phyloP scores from a whole-genome alignment of 192 early-diverging fungal genomes.

The Backusella australiensis region DNA sequence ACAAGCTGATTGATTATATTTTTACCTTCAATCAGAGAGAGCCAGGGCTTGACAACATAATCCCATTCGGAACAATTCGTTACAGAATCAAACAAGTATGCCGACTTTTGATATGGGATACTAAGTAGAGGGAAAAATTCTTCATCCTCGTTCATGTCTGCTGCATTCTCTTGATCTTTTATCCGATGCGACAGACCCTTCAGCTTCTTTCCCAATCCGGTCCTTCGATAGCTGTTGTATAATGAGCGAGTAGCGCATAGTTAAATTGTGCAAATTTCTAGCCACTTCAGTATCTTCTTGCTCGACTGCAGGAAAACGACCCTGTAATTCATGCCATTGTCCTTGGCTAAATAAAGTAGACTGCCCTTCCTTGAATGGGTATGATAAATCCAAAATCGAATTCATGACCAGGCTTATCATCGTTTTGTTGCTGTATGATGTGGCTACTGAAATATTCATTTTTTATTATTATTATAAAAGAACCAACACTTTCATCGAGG shows the following conservation, averaged over 20 bases:
- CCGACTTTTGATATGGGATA: neutral
- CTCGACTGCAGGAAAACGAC: neutral
- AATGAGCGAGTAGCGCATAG: neutral
- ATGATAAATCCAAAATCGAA: constrained; percentile 5
- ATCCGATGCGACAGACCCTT: neutral
- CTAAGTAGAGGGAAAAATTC: neutral
- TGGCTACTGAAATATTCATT: too few relatives aligned
- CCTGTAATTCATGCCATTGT: neutral
- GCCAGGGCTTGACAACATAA: neutral
- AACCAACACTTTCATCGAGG: too few relatives aligned
- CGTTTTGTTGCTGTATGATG: too few relatives aligned
- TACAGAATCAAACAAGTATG: neutral
- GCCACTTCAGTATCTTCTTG: neutral
- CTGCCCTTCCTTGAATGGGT: neutral
- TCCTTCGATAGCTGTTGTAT: neutral
- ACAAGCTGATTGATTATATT: neutral
- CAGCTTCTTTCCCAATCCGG: neutral
- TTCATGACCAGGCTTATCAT: neutral
- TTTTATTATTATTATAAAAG: too few relatives aligned
- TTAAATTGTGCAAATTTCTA: neutral
- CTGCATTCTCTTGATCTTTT: neutral
- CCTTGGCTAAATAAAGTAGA: neutral
- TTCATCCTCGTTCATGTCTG: neutral
- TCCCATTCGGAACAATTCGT: constrained; percentile 4
- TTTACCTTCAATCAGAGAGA: neutral